Percentiles rank a stretch among this genome's conserved stretches.
These are phyloP conservation scores for Endogone sp. DNA, from an alignment of 192 early-diverging fungal genomes.

Conservation along the genomic window DNA sequence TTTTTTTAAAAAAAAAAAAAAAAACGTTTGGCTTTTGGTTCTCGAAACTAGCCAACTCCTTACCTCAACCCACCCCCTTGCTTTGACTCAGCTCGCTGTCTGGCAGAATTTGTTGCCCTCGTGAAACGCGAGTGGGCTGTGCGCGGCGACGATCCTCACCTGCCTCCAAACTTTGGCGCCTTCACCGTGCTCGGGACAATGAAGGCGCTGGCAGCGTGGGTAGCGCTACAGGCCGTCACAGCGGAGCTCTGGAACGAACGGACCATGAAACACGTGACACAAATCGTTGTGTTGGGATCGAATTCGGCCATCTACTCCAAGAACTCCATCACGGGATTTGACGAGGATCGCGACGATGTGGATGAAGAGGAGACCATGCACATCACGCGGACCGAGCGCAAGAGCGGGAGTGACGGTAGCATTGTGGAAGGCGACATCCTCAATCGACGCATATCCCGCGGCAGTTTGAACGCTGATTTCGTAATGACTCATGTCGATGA, in stretches of 20 bases:
- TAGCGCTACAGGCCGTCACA: slow-evolving; percentile 38
- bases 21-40: no score
- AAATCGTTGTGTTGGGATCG: slow-evolving; percentile 22
- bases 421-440: slow-evolving; percentile 3
- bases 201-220: slow-evolving; percentile 39
- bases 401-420: not conserved
- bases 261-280: slow-evolving; percentile 15
- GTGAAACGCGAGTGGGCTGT: slow-evolving; percentile 32
- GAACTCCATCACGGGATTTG: slow-evolving; percentile 13
- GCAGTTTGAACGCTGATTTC: slow-evolving; percentile 3
- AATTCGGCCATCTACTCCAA: slow-evolving; percentile 22
- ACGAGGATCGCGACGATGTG: slow-evolving; percentile 8
- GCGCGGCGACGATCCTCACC: slow-evolving; percentile 12
- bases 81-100: slow-evolving; percentile 29
- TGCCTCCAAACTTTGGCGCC: not conserved
- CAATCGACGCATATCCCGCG: slow-evolving; percentile 4
- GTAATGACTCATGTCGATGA: slow-evolving; percentile 15
- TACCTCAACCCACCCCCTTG: not conserved
- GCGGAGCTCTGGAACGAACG: slow-evolving; percentile 24
- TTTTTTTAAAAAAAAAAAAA: no score
- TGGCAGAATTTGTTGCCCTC: slow-evolving; percentile 34
- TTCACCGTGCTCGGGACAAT: slow-evolving; percentile 34
- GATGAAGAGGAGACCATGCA: slow-evolving; percentile 23
- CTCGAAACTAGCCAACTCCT: no score
- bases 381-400: not conserved